Evolutionary conservation across 2,329 filamentous ascomycete genomes (phyloP).

Genomic region (Apiospora aurea): DNA sequence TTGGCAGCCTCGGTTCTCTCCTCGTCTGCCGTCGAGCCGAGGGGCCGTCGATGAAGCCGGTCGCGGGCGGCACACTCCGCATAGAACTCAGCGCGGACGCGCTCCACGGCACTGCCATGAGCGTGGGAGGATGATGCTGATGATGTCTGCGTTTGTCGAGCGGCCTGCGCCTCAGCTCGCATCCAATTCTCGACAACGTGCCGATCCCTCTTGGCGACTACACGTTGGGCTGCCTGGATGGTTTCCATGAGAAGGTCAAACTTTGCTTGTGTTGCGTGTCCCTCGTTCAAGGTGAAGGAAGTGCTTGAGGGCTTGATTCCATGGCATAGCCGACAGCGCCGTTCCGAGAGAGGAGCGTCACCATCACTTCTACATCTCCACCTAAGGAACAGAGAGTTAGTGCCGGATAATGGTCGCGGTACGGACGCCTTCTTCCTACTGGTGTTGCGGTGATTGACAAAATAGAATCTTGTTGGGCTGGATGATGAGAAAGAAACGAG

Average conservation of each 20-base stretch:
- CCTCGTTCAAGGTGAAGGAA: background rate
- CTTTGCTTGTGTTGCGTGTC: background rate
- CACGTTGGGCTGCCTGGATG: background rate
- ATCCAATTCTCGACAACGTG: slow-evolving; percentile 16
- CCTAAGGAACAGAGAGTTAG: background rate
- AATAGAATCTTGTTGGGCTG: background rate
- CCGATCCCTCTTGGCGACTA: background rate
- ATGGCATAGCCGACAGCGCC: background rate
- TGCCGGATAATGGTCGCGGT: background rate
- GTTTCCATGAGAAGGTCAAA: slow-evolving; percentile 3
- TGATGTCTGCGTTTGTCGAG: background rate
- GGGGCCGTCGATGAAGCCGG: background rate
- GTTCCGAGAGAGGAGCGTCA: slow-evolving; percentile 3
- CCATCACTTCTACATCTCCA: background rate
- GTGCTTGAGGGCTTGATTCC: background rate
- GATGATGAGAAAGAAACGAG: background rate
- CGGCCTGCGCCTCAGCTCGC: background rate
- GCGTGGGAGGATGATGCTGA: background rate
- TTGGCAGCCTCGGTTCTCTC: background rate
- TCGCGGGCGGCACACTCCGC: background rate
- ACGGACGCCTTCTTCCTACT: background rate
- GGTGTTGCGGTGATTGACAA: background rate
- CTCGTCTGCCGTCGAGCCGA: background rate
- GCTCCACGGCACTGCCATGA: background rate
- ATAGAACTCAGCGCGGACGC: background rate